Conservation (phyloP, 2,329 filamentous ascomycete species). For the Colletotrichum magnum region DNA sequence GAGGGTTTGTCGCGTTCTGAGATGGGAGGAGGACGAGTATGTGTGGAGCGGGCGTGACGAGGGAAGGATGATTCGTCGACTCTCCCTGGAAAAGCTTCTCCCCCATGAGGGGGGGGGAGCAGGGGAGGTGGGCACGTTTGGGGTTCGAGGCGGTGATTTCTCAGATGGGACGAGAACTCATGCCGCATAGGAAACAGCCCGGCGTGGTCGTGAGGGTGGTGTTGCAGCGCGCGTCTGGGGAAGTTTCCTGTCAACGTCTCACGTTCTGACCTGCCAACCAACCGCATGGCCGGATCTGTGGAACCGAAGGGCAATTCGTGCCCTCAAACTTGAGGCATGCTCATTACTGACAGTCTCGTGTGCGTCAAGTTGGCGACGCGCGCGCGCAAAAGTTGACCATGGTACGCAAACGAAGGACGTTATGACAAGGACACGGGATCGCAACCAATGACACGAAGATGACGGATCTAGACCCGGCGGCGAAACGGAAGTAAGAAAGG, state of each 20-base stretch:
- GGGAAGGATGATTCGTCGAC: conserved; percentile 26
- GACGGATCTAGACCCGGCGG: no score
- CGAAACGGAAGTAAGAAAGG: no score
- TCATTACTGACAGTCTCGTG: no score
- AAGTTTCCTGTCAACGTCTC: conserved; percentile 23
- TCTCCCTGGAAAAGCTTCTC: neutral
- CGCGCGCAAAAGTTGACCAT: no score
- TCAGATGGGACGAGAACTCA: no score
- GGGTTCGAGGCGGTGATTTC: neutral
- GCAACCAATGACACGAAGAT: no score
- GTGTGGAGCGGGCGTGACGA: neutral
- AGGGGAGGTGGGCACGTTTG: neutral
- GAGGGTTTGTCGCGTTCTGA: neutral
- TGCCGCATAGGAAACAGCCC: no score
- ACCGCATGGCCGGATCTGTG: conserved; percentile 2
- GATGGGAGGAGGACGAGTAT: neutral
- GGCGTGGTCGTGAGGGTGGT: no score
- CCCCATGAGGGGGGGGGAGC: neutral
- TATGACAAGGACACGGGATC: no score
- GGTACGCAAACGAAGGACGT: no score
- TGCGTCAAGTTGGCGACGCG: no score
- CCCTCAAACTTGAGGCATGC: no score
- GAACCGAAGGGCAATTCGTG: neutral
- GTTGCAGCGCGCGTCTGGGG: neutral
- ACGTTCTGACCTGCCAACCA: neutral